Evolutionary conservation across 352 stramenopile genomes (phyloP).

Genomic region (Phytophthora europaea): DNA sequence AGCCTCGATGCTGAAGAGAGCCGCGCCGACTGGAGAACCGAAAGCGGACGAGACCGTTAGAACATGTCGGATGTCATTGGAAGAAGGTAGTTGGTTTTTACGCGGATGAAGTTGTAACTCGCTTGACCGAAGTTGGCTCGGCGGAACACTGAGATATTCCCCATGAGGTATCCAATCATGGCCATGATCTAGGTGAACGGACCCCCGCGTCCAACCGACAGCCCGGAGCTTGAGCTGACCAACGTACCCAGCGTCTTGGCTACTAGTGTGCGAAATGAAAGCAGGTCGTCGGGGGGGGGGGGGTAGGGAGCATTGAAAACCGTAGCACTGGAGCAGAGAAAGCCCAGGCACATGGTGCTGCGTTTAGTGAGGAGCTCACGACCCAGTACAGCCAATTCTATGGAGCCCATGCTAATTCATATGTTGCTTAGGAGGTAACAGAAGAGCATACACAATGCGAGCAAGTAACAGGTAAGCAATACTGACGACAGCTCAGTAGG

Average conservation of each 20-base stretch:
- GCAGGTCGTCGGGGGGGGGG: conserved; percentile 62
- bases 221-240: conserved; percentile 69
- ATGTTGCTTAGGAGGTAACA: no score
- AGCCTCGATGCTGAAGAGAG: conserved; percentile 89
- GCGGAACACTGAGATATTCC: conserved; percentile 74
- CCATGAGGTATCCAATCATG: conserved; percentile 79
- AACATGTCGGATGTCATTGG: no score
- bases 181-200: conserved; percentile 85
- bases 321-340: no score
- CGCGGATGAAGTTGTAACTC: conserved; percentile 80
- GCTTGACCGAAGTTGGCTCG: conserved; percentile 77
- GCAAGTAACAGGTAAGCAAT: no score
- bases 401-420: no score
- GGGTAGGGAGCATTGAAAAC: no score
- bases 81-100: conserved; percentile 14
- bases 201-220: conserved; percentile 77
- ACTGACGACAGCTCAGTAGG: no score
- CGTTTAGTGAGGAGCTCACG: no score
- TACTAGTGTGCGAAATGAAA: conserved; percentile 77
- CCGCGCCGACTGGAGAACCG: conserved; percentile 75
- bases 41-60: conserved; percentile 60
- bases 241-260: conserved; percentile 78
- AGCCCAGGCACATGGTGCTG: no score
- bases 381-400: no score
- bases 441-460: no score